Evolutionary conservation across 164 flowering plant genomes (phyloP), one percentile per base, ranked within the genome.

Genomic region (Echeveria elegans): DNA sequence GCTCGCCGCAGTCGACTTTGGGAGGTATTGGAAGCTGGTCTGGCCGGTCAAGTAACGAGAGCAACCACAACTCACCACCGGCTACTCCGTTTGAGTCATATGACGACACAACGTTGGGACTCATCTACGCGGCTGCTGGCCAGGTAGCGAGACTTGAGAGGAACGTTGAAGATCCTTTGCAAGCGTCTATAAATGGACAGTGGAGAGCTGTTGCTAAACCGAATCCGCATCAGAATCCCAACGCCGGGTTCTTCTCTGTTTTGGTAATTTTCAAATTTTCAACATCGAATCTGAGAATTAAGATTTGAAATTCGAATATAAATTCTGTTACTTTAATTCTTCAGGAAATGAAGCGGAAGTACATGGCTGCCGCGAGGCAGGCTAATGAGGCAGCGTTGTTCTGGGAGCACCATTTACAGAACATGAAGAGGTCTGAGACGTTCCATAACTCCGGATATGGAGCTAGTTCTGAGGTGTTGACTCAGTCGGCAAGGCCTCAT

Each of bases 1-100:
- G 74, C 28, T 84, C 87, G 40, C 87, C 87, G 0, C 74, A 83
- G 70, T 83, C 87, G 69, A 81, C 82, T 0, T 76, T 83, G 68
- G 68, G 76, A 47, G 81, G 78, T 31, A 26, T 72, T 63, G 76
- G 76, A 23, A 72, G 69, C 66, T 75, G 81, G 83, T 71, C 82
- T 0, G 69, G 65, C 11, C 47, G 64, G 29, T 70, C 76, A 0
- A 66, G 72, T 4, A 59, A 74, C 53, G 78, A 77, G 9, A 81
- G 82, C 71, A 79, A 82, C 0, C 79, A 71, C 14, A 72, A 74
- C 0, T 78, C 85, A 4, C 86, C 86, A 0, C 80, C 80, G 0
- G 65, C 78, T 31, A 69, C 87, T 32, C 82, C 80, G 47, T 70
- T 70, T 18, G 62, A 32, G 10, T 50, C 24, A 2, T 24, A 73